Evolutionary conservation across 371 early-diverging fungal species (phyloP), one percentile per base, ranked within the genome.

Genomic region (Antonospora locustae): DNA sequence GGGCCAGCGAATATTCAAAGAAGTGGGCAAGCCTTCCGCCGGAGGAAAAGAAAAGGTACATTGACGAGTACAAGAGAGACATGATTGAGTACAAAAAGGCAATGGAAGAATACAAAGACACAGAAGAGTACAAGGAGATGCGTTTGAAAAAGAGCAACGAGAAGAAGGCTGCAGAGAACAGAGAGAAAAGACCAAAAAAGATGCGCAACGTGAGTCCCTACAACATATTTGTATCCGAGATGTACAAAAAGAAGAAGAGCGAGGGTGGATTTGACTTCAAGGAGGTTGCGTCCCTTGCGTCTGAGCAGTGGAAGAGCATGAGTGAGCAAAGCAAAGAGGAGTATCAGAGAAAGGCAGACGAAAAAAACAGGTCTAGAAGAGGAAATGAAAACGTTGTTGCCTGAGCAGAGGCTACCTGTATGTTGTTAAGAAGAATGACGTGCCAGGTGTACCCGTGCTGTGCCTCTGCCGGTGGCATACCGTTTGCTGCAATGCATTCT

Each of bases 41-140:
- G 7, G 65, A 65, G 9, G 25, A n/a, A 28, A 73, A 70, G 39
- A 38, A 67, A 25, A 53, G 50, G 24, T 63, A 58, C 50, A 58
- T 62, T 12, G 29, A 47, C 19, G 55, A 58, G 44, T 69, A 67
- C 17, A 50, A 36, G 17, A 39, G 55, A 22, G 60, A 58, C 4
- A 65, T 61, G 24, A 47, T 61, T 43, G 16, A 48, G 17, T 70
- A 73, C 54, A 47, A 55, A 20, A 44, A 46, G 5, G 59, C 45
- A 25, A 28, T 58, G 39, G 70, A 61, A 40, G 64, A 57, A 46
- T 70, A 73, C 54, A 67, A 67, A 44, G 55, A 67, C 44, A 70
- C 66, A 1, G 65, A 61, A 20, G 57, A 54, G 50, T 73, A 67
- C 32, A 51, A 66, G 27, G 53, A 47, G 24, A 58, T 24, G 45